Percentiles rank a stretch among this genome's conserved stretches.
These are phyloP conservation scores for Colletotrichum cordylinicola DNA, from an alignment of 2,329 filamentous ascomycete genomes.

Conservation along the genomic window DNA sequence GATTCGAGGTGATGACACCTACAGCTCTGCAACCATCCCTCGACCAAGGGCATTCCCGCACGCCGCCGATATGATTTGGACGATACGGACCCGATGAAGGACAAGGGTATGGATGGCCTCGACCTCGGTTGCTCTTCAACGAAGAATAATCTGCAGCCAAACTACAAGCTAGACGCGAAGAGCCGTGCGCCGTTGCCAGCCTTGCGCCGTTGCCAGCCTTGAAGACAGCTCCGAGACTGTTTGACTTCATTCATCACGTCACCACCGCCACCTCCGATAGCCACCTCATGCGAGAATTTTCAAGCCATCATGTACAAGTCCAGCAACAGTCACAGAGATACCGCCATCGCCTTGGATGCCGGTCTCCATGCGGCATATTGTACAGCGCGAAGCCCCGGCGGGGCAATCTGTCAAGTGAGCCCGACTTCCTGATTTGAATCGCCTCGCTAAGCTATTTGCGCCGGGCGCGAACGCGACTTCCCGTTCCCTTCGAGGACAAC, in stretches of 20 bases:
- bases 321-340: no score
- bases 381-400: background rate
- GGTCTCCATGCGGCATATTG: no score
- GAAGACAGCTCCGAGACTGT: background rate
- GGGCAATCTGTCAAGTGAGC: background rate
- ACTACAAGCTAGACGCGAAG: background rate
- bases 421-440: background rate
- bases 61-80: background rate
- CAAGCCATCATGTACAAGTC: background rate
- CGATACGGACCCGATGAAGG: background rate
- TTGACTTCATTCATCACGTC: background rate
- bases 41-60: background rate
- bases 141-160: background rate
- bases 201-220: background rate
- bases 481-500: background rate
- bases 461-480: background rate
- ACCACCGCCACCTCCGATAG: background rate
- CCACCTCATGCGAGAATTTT: background rate
- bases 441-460: background rate
- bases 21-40: background rate
- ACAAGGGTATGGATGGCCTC: background rate
- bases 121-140: background rate
- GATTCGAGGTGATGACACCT: background rate
- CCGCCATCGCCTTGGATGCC: no score
- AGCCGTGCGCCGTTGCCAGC: no score